phyloP scores from a whole-genome alignment of 345 rosid species.

The Populus deltoides region DNA sequence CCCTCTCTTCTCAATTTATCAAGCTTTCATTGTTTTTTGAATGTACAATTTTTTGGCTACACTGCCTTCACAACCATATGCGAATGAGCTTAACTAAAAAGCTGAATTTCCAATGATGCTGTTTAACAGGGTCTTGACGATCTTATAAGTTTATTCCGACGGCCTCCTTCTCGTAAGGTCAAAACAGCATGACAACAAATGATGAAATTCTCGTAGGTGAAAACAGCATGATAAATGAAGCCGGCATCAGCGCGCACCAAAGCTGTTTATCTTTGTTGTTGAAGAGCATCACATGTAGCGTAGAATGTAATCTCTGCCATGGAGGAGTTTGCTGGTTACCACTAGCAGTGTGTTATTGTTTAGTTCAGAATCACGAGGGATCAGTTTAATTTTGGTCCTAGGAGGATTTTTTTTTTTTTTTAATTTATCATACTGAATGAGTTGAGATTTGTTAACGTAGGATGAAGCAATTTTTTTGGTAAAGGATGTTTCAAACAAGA shows the following conservation, averaged over 20 bases:
- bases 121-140: conserved; percentile 84
- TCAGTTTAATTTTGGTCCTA: conserved; percentile 17
- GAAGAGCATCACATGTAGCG: conserved; percentile 12
- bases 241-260: neutral
- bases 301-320: conserved; percentile 11
- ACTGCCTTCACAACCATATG: neutral
- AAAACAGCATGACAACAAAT: conserved; percentile 49
- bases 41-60: neutral
- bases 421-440: conserved; percentile 13
- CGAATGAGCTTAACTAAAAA: neutral
- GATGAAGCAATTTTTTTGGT: conserved; percentile 20
- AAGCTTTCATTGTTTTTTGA: neutral
- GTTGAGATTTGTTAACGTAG: conserved; percentile 15
- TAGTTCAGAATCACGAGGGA: conserved; percentile 15
- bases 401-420: conserved; percentile 7
- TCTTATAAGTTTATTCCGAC: conserved; percentile 85
- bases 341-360: neutral
- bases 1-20: neutral
- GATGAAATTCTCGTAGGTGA: conserved; percentile 42
- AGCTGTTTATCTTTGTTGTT: neutral
- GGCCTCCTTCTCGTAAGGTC: conserved; percentile 84
- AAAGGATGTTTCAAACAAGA: neutral
- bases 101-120: neutral
- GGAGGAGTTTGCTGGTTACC: conserved; percentile 7
- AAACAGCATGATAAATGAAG: neutral